Evolutionary conservation across 352 stramenopile genomes (phyloP), one percentile per base, ranked within the genome.

Genomic region (Globisporangium echinulatum): DNA sequence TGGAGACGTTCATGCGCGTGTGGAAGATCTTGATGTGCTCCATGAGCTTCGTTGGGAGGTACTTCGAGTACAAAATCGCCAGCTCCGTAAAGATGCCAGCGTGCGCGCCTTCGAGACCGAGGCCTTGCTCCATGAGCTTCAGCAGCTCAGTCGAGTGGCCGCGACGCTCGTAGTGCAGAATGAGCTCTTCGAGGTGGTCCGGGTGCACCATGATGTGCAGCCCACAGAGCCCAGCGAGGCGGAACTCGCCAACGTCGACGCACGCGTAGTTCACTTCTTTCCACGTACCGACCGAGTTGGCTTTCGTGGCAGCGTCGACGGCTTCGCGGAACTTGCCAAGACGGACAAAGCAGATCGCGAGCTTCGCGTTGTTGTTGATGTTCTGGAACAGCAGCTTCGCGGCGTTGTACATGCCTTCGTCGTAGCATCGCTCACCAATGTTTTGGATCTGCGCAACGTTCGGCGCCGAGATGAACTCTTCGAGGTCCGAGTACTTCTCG

Each of bases 301-400:
- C 98, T 85, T 99, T 99, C 1, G 92, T 98, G 4, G 98, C 98
- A 7, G 97, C 97, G 62, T 99, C 94, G 66, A 99, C 97, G 54
- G 98, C 98, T 72, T 99, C 97, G 58, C 97, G 84, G 86, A 98
- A 99, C 75, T 99, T 97, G 58, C 96, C 93, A 15, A 99, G 86
- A 71, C 98, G 92, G 59, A 99, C 97, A 72, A 98, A 98, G 83
- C 97, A 99, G 63, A 99, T 96, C 38, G 98, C 97, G 52, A 99
- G 86, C 86, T 99, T 99, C 38, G 97, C 98, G 77, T 99, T 99
- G 90, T 99, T 99, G 90, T 99, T 99, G 77, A 99, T 99, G 75
- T 98, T 99, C 68, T 97, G 93, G 82, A 99, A 99, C 48, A 99
- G 71, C 56, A 99, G 81, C 77, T 99, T 99, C 3, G 97, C 96